Evolutionary conservation across 305 asterid species (phyloP).

Genomic region (Plantago lanceolata): DNA sequence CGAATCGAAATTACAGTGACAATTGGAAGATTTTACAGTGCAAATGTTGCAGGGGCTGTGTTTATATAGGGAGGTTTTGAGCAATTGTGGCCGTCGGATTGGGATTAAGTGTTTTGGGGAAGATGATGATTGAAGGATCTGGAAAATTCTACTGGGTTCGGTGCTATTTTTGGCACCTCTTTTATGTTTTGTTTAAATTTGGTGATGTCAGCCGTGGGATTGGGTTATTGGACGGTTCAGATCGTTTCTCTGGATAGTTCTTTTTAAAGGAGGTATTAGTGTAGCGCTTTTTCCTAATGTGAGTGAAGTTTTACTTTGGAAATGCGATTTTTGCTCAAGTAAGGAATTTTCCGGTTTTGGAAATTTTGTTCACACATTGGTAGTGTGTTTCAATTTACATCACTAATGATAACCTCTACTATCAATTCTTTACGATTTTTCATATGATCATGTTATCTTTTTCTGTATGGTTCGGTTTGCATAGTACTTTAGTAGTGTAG

Average conservation of each 20-base stretch:
- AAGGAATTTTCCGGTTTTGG: too few species aligned
- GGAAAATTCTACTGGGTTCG: slow-evolving; percentile 8
- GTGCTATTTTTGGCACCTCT: not conserved
- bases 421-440: too few species aligned
- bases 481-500: too few species aligned
- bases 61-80: not conserved
- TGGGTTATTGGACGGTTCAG: not conserved
- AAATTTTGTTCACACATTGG: too few species aligned
- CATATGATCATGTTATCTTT: too few species aligned
- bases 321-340: not conserved
- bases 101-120: not conserved
- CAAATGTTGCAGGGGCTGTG: not conserved
- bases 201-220: too few species aligned
- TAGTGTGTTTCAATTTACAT: too few species aligned
- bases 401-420: too few species aligned
- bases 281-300: not conserved
- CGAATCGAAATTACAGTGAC: too few species aligned
- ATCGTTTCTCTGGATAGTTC: slow-evolving; percentile 1
- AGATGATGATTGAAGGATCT: not conserved
- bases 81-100: too few species aligned
- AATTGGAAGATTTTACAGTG: not conserved
- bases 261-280: not conserved
- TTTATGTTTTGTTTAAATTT: not conserved
- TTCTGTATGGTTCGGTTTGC: too few species aligned
- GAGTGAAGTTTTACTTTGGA: not conserved